Evolutionary conservation across 1,284 basidiomycete genomes (phyloP).

Genomic region (Apiotrichum porosum): DNA sequence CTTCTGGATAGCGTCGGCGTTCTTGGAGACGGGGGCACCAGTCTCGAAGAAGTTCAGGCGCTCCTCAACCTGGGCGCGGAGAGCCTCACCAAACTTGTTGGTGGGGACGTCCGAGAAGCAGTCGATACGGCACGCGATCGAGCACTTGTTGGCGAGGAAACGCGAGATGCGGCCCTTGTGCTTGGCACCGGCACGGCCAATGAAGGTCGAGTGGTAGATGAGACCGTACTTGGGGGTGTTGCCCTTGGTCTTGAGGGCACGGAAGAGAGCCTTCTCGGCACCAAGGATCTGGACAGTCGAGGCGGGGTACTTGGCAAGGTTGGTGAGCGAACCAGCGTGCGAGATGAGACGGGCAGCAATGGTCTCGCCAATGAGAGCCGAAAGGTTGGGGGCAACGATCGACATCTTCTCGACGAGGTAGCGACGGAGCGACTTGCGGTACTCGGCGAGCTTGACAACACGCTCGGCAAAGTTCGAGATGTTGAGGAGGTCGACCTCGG

Average conservation of each 20-base stretch:
- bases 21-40: conserved; percentile 75
- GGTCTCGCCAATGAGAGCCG: conserved; percentile 89
- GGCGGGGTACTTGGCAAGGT: conserved; percentile 96
- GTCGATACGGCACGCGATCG: conserved; percentile 95
- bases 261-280: conserved; percentile 96
- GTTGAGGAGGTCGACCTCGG: conserved; percentile 93
- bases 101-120: conserved; percentile 90
- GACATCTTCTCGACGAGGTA: conserved; percentile 99
- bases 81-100: conserved; percentile 89
- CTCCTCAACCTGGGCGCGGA: conserved; percentile 92
- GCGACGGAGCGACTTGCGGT: conserved; percentile 83
- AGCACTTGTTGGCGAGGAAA: conserved; percentile 98
- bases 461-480: conserved; percentile 88
- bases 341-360: conserved; percentile 93
- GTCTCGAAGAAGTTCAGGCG: conserved; percentile 91
- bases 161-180: conserved; percentile 97
- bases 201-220: conserved; percentile 90
- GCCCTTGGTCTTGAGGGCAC: conserved; percentile 96
- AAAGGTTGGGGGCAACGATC: conserved; percentile 89
- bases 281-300: conserved; percentile 97
- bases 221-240: conserved; percentile 98
- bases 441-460: conserved; percentile 87
- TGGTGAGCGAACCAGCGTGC: conserved; percentile 95
- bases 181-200: conserved; percentile 89
- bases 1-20: conserved; percentile 81